These are phyloP conservation scores for Leishmania mexicana DNA, from an alignment of 208 protist species.

Conservation along the genomic window DNA sequence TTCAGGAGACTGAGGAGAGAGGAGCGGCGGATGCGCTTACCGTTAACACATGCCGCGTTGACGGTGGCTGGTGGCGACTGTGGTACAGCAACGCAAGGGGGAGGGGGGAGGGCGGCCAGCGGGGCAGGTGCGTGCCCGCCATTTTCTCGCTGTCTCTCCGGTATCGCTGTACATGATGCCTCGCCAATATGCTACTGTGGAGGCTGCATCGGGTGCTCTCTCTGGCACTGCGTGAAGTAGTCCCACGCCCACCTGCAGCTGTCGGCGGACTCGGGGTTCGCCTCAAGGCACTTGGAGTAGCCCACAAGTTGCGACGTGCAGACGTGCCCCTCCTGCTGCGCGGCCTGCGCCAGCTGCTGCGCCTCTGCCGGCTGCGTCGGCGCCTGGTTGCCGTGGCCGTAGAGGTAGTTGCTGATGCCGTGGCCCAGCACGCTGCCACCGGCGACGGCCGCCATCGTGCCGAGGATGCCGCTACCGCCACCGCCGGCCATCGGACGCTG, in stretches of 20 bases:
- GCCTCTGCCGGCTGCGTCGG: constrained; percentile 83
- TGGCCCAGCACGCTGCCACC: constrained; percentile 84
- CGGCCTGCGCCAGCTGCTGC: constrained; percentile 74
- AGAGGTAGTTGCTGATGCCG: constrained; percentile 90
- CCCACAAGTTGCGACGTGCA: constrained; percentile 71
- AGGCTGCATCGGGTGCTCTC: constrained; percentile 27
- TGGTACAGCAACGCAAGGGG: neutral
- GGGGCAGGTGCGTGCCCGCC: neutral
- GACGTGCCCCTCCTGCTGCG: constrained; percentile 57
- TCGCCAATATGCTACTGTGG: constrained; percentile 1
- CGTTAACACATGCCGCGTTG: neutral
- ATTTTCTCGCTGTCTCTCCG: neutral
- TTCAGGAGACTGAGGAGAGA: neutral
- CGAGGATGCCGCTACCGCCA: constrained; percentile 71
- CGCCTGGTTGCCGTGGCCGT: constrained; percentile 57
- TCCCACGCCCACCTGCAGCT: constrained; percentile 91
- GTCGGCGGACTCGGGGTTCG: constrained; percentile 56
- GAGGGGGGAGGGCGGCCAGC: neutral
- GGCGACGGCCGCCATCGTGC: constrained; percentile 84
- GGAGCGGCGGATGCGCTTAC: neutral
- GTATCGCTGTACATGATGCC: neutral
- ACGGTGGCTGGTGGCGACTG: neutral
- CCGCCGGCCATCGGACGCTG: constrained; percentile 50
- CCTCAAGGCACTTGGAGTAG: constrained; percentile 88
- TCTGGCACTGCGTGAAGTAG: constrained; percentile 83